Base-by-base conservation (phyloP, 768 basidiomycete species). In the Podaxis pistillaris region DNA sequence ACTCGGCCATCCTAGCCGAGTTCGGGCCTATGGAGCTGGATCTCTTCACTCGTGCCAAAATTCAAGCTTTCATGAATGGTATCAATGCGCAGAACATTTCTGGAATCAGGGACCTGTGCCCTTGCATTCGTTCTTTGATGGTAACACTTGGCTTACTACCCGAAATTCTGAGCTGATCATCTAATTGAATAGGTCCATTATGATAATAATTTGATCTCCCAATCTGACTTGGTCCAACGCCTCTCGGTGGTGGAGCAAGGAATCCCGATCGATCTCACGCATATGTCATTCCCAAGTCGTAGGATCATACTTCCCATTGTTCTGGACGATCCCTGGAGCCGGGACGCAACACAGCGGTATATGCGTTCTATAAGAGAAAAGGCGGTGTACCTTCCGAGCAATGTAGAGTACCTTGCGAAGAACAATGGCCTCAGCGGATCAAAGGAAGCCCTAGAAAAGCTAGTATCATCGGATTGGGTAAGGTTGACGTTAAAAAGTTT, bases 361-460 rank as follows among this genome's bases (percentile, higher is more conserved):
- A 86, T 83, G 81, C 73, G 70, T 6, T 80, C 82, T 0, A 82
- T 76, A 0, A 75, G 89, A 9, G 76, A 81, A 52, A 80, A 80
- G 55, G 87, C 88, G 0, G 84, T 83, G 1, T 91, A 90, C 70
- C 73, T 91, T 0, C 89, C 88, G 0, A 86, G 83, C 69, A 90
- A 91, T 65, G 73, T 89, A 38, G 83, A 87, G 41, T 89, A 89
- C 66, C 78, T 90, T 1, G 86, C 86, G 0, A 75, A 73, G 41
- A 88, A 87, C 49, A 89, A 88, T 65, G 86, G 86, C 0, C 72
- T 88, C 9, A 65, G 78, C 1, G 78, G 77, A 4, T 65, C 76
- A 1, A 69, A 71, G 17, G 84, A 83, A 38, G 81, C 78, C 0
- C 64, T 85, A 55, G 69, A 74, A 22, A 76, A 83, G 60, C 70